Base-by-base conservation (phyloP, 345 rosid genomes). In the Rhizophora apiculata region DNA sequence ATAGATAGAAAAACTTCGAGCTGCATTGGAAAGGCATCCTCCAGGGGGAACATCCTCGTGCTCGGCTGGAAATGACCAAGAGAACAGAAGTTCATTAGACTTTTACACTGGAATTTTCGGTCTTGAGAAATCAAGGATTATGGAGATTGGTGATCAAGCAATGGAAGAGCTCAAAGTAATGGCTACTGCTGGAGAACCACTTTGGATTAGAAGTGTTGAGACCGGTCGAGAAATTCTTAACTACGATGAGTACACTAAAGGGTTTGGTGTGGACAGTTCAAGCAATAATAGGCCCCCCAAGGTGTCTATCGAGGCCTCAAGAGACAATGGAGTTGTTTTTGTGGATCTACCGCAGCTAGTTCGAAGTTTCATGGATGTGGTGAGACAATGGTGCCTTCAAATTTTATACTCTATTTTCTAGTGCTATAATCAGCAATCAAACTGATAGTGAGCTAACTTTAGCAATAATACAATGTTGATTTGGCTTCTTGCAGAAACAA, bases 181-280 rank as follows among this genome's bases (percentile, higher is more conserved):
- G 99, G 98, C 96, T 54, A 80, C 86, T 9, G 86, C 89, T 1
- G 80, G 76, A 0, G 87, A 87, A 24, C 98, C 99, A 3, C 82
- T 95, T 2, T 95, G 99, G 99, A 72, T 95, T 68, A 83, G 90
- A 48, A 92, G 99, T 73, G 78, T 95, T 2, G 99, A 95, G 85
- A 90, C 98, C 0, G 93, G 92, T 32, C 89, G 98, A 3, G 97
- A 95, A 68, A 95, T 95, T 61, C 98, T 92, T 24, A 95, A 95
- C 76, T 95, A 95, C 36, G 99, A 95, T 6, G 97, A 88, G 85
- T 95, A 92, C 60, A 68, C 83, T 54, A 95, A 89, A 76, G 91
- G 81, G 76, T 92, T 95, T 75, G 82, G 83, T 5, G 76, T 77
- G 16, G 88, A 90, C 24, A 80, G 72, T 77, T 67, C 78, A 22